Conservation (phyloP, 805 yeast genomes). For the Starmerella bombi region DNA sequence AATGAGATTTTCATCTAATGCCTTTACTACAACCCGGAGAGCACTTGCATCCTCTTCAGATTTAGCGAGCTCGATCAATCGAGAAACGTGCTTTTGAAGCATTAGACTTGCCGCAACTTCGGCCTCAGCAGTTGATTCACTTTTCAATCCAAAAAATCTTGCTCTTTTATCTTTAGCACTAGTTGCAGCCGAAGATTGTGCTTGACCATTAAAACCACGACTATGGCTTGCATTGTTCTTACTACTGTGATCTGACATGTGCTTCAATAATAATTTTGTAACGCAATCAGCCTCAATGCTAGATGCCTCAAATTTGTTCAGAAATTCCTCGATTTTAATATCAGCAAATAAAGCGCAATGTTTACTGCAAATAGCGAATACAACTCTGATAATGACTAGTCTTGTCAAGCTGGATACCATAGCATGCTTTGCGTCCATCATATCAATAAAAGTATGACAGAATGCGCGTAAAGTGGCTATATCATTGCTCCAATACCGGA, state of each 20-base stretch:
- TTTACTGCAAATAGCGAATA: neutral
- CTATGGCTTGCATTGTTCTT: too few relatives aligned
- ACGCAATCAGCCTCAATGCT: neutral
- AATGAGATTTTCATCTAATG: conserved; percentile 11
- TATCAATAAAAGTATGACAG: neutral
- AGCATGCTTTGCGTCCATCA: too few relatives aligned
- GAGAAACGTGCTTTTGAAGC: conserved; percentile 9
- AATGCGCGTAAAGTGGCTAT: neutral
- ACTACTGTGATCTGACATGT: conserved; percentile 1
- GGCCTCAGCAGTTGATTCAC: neutral
- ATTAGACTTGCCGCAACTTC: neutral
- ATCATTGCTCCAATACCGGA: conserved; percentile 1
- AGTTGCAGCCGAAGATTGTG: neutral
- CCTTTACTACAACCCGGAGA: conserved; percentile 10
- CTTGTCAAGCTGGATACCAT: neutral
- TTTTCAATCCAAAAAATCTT: neutral
- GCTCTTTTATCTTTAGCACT: neutral
- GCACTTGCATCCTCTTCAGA: conserved; percentile 5
- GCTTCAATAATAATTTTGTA: neutral
- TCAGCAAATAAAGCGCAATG: neutral
- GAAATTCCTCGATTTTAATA: neutral
- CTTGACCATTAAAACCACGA: neutral
- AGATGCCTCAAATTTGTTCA: neutral
- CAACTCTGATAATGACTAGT: neutral
- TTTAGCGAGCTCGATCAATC: conserved; percentile 4